phyloP scores from a whole-genome alignment of 495 filamentous ascomycete species.

The Gamarada debralockiae region DNA sequence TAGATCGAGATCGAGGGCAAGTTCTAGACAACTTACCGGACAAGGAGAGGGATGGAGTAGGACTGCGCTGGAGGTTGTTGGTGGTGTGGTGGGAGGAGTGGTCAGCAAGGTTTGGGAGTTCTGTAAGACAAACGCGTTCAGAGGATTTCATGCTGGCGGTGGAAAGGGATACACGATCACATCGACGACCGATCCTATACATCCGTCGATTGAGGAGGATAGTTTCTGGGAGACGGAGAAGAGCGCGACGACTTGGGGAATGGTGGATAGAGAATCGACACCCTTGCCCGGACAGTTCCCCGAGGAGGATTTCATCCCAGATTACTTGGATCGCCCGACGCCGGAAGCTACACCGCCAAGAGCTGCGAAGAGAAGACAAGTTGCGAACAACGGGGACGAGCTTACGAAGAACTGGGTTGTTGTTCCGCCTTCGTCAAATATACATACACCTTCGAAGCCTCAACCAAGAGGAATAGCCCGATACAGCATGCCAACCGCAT shows the following conservation, averaged over 20 bases:
- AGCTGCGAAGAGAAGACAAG: conserved; percentile 48
- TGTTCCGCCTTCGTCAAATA: conserved; percentile 37
- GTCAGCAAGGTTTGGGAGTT: conserved; percentile 82
- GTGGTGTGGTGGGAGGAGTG: conserved; percentile 60
- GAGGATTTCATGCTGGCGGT: conserved; percentile 82
- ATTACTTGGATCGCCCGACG: conserved; percentile 31
- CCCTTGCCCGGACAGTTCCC: conserved; percentile 44
- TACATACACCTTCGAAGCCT: conserved; percentile 10
- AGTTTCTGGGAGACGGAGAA: conserved; percentile 9
- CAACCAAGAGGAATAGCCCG: conserved; percentile 9
- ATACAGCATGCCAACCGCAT: conserved; percentile 18
- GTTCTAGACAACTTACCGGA: not conserved
- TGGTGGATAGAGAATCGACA: conserved; percentile 7
- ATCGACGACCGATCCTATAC: conserved; percentile 1
- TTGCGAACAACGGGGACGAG: conserved; percentile 46
- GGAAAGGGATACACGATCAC: conserved; percentile 57
- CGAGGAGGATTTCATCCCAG: conserved; percentile 30
- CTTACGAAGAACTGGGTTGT: conserved; percentile 71
- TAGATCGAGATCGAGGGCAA: conserved; percentile 9
- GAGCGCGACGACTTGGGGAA: not conserved
- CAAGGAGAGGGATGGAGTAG: conserved; percentile 39
- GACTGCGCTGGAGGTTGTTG: conserved; percentile 39
- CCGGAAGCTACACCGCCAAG: conserved; percentile 42
- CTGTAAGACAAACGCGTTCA: conserved; percentile 60
- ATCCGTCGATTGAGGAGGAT: conserved; percentile 7